These are phyloP conservation scores for Xylariomycetidae sp. DNA, from an alignment of 2,329 filamentous ascomycete species.

Conservation along the genomic window DNA sequence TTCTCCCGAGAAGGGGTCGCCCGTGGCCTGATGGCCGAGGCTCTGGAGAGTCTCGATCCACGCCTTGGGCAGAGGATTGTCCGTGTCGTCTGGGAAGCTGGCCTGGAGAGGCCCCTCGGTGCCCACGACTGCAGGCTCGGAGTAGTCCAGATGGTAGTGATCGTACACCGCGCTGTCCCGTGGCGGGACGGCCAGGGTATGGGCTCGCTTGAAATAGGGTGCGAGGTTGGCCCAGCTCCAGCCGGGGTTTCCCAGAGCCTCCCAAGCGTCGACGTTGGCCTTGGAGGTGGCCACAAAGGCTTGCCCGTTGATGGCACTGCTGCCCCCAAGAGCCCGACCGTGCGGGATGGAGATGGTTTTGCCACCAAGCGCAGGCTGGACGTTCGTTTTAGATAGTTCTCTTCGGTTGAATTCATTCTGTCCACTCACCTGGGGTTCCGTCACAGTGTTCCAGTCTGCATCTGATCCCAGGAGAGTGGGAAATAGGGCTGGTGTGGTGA, in stretches of 20 bases:
- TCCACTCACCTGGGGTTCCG: constrained; percentile 4
- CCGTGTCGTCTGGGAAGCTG: constrained; percentile 4
- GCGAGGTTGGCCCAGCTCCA: constrained; percentile 15
- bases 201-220: no score
- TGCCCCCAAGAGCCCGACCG: constrained; percentile 17
- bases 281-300: constrained; percentile 13
- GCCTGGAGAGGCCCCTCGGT: constrained; percentile 6
- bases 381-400: constrained; percentile 1
- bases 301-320: constrained; percentile 16
- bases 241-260: no score
- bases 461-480: constrained; percentile 5
- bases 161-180: constrained; percentile 6
- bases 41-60: constrained; percentile 6
- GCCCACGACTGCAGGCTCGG: constrained; percentile 7
- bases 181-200: no score
- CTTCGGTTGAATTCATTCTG: not conserved
- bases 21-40: constrained; percentile 2
- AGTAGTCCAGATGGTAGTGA: constrained; percentile 4
- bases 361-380: constrained; percentile 7
- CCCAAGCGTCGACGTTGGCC: constrained; percentile 13
- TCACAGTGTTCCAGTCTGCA: constrained; percentile 9
- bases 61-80: constrained; percentile 3
- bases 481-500: constrained; percentile 10
- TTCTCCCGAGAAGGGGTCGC: constrained; percentile 6
- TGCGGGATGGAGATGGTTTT: constrained; percentile 12